phyloP scores from a whole-genome alignment of 805 yeast species.

The Crinitomyces ghanaensis region DNA sequence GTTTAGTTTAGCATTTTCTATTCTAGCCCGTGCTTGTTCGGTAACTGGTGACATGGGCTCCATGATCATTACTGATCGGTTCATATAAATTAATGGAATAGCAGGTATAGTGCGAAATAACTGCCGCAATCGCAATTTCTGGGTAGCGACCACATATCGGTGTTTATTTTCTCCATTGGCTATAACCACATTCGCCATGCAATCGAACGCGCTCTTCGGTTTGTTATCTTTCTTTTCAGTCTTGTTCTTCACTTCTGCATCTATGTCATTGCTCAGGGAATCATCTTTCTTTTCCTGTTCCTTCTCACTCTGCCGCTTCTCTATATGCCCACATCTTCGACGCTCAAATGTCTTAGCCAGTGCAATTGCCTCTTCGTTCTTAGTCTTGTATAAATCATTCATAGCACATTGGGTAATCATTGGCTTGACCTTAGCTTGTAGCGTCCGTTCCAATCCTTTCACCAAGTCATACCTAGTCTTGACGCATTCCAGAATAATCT shows the following conservation, averaged over 20 bases:
- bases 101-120: slow-evolving; percentile 72
- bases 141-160: slow-evolving; percentile 82
- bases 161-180: slow-evolving; percentile 72
- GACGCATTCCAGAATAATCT: slow-evolving; percentile 53
- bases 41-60: slow-evolving; percentile 82
- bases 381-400: slow-evolving; percentile 64
- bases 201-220: slow-evolving; percentile 47
- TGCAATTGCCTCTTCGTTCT: slow-evolving; percentile 65
- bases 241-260: slow-evolving; percentile 14
- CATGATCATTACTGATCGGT: slow-evolving; percentile 89
- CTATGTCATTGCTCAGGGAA: neutral
- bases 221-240: slow-evolving; percentile 8
- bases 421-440: slow-evolving; percentile 77
- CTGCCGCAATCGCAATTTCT: slow-evolving; percentile 58
- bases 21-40: slow-evolving; percentile 32
- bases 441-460: slow-evolving; percentile 69
- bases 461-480: slow-evolving; percentile 62
- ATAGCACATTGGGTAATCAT: slow-evolving; percentile 95
- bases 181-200: slow-evolving; percentile 59
- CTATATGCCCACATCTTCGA: slow-evolving; percentile 74
- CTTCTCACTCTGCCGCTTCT: neutral
- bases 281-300: neutral
- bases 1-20: slow-evolving; percentile 58
- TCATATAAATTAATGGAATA: slow-evolving; percentile 77
- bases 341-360: slow-evolving; percentile 78